A percentile compares a stretch with the other conserved stretches of the same genome.
Evolutionary conservation across 768 basidiomycete species (phyloP).

Genomic region (Auricularia auricula-judae): DNA sequence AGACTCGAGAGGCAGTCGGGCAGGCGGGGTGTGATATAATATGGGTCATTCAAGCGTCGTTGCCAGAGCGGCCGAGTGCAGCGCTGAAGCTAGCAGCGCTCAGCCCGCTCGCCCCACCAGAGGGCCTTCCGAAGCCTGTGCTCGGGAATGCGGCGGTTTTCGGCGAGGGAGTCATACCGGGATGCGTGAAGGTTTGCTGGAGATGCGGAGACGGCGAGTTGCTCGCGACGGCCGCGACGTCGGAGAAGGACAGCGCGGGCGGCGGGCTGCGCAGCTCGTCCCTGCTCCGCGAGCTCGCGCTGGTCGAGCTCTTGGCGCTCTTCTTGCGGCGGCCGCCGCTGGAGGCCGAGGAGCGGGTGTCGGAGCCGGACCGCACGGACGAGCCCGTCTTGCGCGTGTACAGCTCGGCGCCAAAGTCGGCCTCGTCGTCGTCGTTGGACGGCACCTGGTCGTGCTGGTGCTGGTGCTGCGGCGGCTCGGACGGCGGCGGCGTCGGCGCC

Average conservation of each 20-base stretch:
- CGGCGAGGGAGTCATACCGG: neutral
- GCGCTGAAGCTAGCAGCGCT: neutral
- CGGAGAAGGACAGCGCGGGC: neutral
- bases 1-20: too few species aligned
- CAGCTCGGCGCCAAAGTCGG: slow-evolving; percentile 48
- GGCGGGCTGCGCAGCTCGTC: neutral
- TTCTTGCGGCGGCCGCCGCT: neutral
- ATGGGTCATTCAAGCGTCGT: neutral
- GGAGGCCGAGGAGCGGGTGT: slow-evolving; percentile 29
- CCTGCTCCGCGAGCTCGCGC: neutral
- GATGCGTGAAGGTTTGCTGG: neutral
- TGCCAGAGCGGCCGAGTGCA: neutral
- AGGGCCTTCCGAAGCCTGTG: neutral
- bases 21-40: neutral
- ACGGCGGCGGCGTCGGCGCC: neutral
- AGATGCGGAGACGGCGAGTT: neutral
- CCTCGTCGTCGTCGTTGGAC: slow-evolving; percentile 18
- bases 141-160: neutral
- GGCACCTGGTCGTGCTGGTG: slow-evolving; percentile 7
- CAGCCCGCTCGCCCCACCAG: neutral
- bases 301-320: neutral
- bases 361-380: slow-evolving; percentile 34
- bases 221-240: neutral
- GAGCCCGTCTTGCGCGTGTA: slow-evolving; percentile 25
- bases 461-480: slow-evolving; percentile 4